phyloP scores from a whole-genome alignment of 257 asterid species.

The Solanum tarijense region DNA sequence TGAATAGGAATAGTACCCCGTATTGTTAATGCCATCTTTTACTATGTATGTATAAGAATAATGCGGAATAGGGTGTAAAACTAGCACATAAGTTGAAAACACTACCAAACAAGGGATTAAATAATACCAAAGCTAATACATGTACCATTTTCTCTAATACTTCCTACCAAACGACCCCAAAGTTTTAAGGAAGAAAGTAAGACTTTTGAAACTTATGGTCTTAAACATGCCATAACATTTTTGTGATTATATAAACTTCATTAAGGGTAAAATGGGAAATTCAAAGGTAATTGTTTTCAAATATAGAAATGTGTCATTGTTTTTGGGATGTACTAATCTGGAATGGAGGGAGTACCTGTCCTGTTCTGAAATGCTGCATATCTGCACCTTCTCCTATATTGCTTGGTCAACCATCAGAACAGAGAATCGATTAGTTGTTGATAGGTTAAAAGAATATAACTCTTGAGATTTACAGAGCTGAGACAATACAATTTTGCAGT shows the following conservation, averaged over 20 bases:
- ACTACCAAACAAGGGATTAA: not conserved
- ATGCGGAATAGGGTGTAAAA: not conserved
- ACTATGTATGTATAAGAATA: not conserved
- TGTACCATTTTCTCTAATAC: not conserved
- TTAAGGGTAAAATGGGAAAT: not conserved
- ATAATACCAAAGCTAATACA: not conserved
- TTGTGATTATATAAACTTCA: not conserved
- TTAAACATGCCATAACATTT: not conserved
- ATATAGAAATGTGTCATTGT: not conserved
- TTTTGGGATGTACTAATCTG: not conserved
- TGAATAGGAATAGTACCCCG: not conserved
- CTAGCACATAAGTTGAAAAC: not conserved
- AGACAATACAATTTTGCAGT: not conserved
- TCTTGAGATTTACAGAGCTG: not conserved
- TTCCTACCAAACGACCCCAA: not conserved
- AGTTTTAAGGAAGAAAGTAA: not conserved
- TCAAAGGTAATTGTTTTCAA: not conserved
- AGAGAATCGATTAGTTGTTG: not conserved
- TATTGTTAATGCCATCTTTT: not conserved
- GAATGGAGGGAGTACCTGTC: not conserved
- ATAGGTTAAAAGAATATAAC: not conserved
- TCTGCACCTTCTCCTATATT: not conserved
- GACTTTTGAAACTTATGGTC: not conserved
- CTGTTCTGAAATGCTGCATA: not conserved
- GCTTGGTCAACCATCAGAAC: not conserved